Evolutionary conservation across 2,329 filamentous ascomycete genomes (phyloP), one percentile per base, ranked within the genome.

Genomic region (Coniella lustricola): DNA sequence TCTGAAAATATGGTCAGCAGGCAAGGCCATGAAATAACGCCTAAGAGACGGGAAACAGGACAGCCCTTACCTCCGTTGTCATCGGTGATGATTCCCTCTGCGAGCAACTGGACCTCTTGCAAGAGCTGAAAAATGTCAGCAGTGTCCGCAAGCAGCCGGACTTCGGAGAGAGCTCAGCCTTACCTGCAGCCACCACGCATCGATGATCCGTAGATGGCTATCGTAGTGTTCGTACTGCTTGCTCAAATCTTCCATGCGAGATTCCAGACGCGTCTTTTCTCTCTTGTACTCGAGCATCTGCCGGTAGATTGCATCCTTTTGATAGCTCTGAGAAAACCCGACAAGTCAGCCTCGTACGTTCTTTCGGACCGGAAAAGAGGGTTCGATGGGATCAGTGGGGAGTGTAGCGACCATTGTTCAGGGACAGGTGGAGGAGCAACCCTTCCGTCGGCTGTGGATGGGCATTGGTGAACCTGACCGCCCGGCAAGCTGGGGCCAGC

Each of bases 211-310:
- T 44, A 98, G 72, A 65, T 97, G 93, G 59, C 97, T 90, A 68
- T 97, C 89, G 68, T 97, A 89, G 67, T 93, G 82, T 54, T 79
- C 76, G 25, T 86, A 81, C 61, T 82, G 79, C 64, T 89, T 90
- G 56, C 87, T 80, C 54, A 94, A 73, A 56, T 95, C 87, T 62
- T 84, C 84, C 53, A 96, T 73, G 62, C 87, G 86, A 50, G 81
- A 75, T 70, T 97, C 90, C 54, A 94, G 73, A 35, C 85, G 86
- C 50, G 78, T 76, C 64, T 90, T 90, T 64, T 95, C 89, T 59
- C 93, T 84, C 70, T 95, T 95, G 69, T 95, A 96, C 69, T 97
- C 93, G 64, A 90, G 87, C 90, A 98, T 95, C 70, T 96, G 91
- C 50, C 94, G 88, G 61, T 87, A 85, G 64, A 98, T 95, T 55